These are phyloP conservation scores for Gossypium rotundifolium DNA, from an alignment of 345 rosid genomes.

Conservation along the genomic window DNA sequence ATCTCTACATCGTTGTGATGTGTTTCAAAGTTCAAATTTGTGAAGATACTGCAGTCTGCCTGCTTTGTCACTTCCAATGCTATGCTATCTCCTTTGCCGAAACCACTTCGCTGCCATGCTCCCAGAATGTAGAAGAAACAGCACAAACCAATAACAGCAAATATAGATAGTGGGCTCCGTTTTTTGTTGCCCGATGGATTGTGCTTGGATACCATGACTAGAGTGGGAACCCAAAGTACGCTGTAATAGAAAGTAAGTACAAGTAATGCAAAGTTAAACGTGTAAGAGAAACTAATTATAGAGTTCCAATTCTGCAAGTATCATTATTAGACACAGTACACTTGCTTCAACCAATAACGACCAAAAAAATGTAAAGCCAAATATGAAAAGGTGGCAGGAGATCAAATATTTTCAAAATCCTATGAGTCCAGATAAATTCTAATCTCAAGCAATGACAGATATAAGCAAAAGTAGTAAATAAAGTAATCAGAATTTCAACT, in stretches of 20 bases:
- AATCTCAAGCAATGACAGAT: neutral
- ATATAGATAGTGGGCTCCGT: constrained; percentile 58
- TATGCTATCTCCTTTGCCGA: constrained; percentile 83
- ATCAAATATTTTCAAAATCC: neutral
- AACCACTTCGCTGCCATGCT: constrained; percentile 94
- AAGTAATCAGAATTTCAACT: neutral
- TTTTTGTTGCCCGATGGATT: constrained; percentile 39
- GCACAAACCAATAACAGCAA: constrained; percentile 70
- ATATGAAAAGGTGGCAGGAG: neutral
- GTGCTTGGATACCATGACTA: constrained; percentile 57
- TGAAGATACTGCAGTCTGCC: constrained; percentile 56
- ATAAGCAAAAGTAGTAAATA: neutral
- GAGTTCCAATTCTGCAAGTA: neutral
- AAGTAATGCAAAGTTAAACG: neutral
- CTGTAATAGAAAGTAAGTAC: constrained; percentile 2
- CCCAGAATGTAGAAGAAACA: constrained; percentile 89
- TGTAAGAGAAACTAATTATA: neutral
- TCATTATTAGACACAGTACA: neutral
- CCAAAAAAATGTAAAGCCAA: neutral
- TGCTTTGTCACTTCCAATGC: constrained; percentile 58
- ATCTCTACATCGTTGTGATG: constrained; percentile 71
- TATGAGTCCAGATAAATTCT: neutral
- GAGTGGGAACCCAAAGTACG: constrained; percentile 17
- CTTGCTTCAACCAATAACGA: constrained; percentile 1
- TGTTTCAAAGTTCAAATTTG: constrained; percentile 61